These are phyloP conservation scores for Borovskyia barvae DNA, from an alignment of 208 protist genomes.

Conservation along the genomic window DNA sequence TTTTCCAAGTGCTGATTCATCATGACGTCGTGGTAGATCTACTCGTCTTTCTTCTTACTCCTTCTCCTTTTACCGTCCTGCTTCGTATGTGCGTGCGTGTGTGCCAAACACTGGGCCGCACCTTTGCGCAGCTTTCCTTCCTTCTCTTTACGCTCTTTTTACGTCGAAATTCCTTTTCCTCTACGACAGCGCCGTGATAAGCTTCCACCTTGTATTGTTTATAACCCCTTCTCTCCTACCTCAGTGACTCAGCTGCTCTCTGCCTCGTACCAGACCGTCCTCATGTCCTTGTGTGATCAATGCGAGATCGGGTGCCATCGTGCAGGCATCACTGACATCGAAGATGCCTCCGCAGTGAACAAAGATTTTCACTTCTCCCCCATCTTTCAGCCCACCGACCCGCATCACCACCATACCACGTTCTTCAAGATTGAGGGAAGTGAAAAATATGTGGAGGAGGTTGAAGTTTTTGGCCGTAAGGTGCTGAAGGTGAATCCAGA, in stretches of 20 bases:
- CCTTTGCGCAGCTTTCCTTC: background rate
- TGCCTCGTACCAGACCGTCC: no score
- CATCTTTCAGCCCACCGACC: constrained; percentile 84
- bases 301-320: constrained; percentile 67
- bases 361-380: constrained; percentile 75
- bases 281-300: constrained; percentile 60
- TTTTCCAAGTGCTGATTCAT: no score
- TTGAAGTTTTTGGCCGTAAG: constrained; percentile 67
- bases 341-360: constrained; percentile 47
- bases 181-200: background rate
- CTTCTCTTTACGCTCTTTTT: background rate
- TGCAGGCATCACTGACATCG: constrained; percentile 61
- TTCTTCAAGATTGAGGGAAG: constrained; percentile 82
- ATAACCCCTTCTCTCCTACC: background rate
- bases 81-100: background rate
- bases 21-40: no score
- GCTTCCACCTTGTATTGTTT: background rate
- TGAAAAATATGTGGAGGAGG: constrained; percentile 76
- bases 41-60: constrained; percentile 1
- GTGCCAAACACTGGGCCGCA: no score
- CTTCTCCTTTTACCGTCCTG: background rate
- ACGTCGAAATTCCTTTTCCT: background rate
- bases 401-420: constrained; percentile 76
- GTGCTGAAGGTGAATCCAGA: constrained; percentile 91
- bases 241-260: no score